Evolutionary conservation across 495 filamentous ascomycete species (phyloP).

Genomic region (Hypoxylon trugodes): DNA sequence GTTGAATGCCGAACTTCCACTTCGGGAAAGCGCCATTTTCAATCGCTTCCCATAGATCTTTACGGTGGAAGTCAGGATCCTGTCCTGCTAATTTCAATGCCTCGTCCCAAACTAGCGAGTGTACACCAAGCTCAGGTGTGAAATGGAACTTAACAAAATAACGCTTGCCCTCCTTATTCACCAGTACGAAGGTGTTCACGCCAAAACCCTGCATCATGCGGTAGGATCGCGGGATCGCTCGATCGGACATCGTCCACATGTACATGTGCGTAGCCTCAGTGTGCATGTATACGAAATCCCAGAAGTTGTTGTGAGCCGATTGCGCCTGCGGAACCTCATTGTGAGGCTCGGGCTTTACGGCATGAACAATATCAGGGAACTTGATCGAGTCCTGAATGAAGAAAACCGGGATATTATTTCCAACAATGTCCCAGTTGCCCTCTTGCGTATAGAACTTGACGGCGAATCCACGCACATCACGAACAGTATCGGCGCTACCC

Average conservation of each 20-base stretch:
- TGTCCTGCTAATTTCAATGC: conserved; percentile 82
- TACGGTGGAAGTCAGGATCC: conserved; percentile 89
- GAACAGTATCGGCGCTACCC: conserved; percentile 50
- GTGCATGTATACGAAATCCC: conserved; percentile 70
- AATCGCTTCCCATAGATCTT: conserved; percentile 85
- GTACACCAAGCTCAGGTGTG: conserved; percentile 79
- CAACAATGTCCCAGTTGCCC: conserved; percentile 69
- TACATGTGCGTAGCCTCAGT: conserved; percentile 85
- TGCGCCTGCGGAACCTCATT: conserved; percentile 71
- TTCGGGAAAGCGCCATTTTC: conserved; percentile 74
- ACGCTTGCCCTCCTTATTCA: conserved; percentile 74
- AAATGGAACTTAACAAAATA: conserved; percentile 86
- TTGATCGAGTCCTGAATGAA: conserved; percentile 79
- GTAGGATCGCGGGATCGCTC: conserved; percentile 79
- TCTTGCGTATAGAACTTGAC: conserved; percentile 76
- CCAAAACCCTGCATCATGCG: conserved; percentile 95
- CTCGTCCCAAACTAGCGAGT: conserved; percentile 89
- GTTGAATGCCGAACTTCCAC: conserved; percentile 86
- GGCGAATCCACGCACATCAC: conserved; percentile 25
- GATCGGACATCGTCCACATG: conserved; percentile 82
- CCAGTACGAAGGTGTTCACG: conserved; percentile 81
- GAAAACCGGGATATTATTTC: conserved; percentile 73
- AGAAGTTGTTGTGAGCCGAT: conserved; percentile 71
- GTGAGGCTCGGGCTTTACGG: conserved; percentile 84
- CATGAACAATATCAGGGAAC: conserved; percentile 79